Percentiles rank a stretch among this genome's conserved stretches.
These are phyloP conservation scores for Buddleja alternifolia DNA, from an alignment of 257 asterid species.

Conservation along the genomic window DNA sequence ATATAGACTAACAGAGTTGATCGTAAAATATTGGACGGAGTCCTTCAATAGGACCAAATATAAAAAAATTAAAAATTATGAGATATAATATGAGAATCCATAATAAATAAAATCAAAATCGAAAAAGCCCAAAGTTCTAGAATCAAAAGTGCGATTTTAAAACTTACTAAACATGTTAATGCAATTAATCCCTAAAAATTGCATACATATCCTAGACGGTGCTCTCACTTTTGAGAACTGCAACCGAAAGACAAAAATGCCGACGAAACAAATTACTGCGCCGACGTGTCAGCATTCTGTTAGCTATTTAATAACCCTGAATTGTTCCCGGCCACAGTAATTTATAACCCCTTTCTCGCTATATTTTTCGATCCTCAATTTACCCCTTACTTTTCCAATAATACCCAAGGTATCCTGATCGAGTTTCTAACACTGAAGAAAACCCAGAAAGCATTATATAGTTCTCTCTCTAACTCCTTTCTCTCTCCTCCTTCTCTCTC, in stretches of 20 bases:
- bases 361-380: slow-evolving; percentile 25
- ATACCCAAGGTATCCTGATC: slow-evolving; percentile 47
- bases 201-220: neutral
- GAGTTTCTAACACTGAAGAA: slow-evolving; percentile 35
- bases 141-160: no score
- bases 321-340: neutral
- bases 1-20: no score
- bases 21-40: no score
- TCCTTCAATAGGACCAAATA: no score
- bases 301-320: neutral
- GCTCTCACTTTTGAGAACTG: slow-evolving; percentile 16
- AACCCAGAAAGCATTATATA: slow-evolving; percentile 29
- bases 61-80: no score
- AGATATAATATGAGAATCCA: no score
- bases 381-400: slow-evolving; percentile 35
- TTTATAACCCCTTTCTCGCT: neutral
- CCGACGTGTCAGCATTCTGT: neutral
- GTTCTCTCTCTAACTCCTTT: slow-evolving; percentile 33
- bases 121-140: no score
- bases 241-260: slow-evolving; percentile 15
- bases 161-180: no score
- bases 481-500: slow-evolving; percentile 20
- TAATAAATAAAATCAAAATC: no score
- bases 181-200: no score
- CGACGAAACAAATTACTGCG: neutral